Conservation (phyloP, 768 basidiomycete genomes). For the Tylopilus sp. region DNA sequence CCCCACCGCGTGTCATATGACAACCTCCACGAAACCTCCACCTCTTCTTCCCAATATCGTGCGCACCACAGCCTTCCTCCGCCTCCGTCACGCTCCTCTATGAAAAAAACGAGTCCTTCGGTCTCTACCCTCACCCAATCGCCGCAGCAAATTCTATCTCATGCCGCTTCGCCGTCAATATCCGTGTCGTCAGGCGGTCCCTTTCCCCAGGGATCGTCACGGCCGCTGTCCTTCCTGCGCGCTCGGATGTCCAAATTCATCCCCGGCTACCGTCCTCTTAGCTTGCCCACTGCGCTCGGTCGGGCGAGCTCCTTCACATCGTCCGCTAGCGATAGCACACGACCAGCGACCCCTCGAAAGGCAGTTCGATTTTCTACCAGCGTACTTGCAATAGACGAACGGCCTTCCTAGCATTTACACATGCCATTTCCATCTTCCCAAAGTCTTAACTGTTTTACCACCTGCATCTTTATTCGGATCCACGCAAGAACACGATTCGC, state of each 20-base stretch:
- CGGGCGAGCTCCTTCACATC: slow-evolving; percentile 31
- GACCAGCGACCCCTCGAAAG: slow-evolving; percentile 50
- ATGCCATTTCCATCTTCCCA: slow-evolving; percentile 1
- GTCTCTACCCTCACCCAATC: slow-evolving; percentile 20
- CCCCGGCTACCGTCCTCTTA: slow-evolving; percentile 39
- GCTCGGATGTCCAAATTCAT: slow-evolving; percentile 53
- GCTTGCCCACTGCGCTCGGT: slow-evolving; percentile 33
- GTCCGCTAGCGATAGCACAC: slow-evolving; percentile 33
- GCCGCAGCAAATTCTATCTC: slow-evolving; percentile 14
- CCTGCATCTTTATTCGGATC: slow-evolving; percentile 22
- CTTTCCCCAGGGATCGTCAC: slow-evolving; percentile 23
- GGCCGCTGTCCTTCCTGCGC: slow-evolving; percentile 40
- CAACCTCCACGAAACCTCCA: slow-evolving; percentile 21
- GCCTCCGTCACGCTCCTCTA: slow-evolving; percentile 59
- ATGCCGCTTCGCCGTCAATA: slow-evolving; percentile 23
- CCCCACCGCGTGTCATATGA: slow-evolving; percentile 18
- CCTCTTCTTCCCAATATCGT: slow-evolving; percentile 21
- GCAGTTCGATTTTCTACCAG: slow-evolving; percentile 60
- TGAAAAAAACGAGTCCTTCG: slow-evolving; percentile 49
- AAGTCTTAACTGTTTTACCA: slow-evolving; percentile 14
- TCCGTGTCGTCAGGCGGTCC: slow-evolving; percentile 35
- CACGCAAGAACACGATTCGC: slow-evolving; percentile 18
- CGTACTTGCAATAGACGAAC: slow-evolving; percentile 30
- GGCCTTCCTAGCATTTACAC: slow-evolving; percentile 11
- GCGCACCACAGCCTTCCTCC: slow-evolving; percentile 41